These are phyloP conservation scores for Fraxinus dipetala DNA, from an alignment of 305 asterid genomes.

Conservation along the genomic window DNA sequence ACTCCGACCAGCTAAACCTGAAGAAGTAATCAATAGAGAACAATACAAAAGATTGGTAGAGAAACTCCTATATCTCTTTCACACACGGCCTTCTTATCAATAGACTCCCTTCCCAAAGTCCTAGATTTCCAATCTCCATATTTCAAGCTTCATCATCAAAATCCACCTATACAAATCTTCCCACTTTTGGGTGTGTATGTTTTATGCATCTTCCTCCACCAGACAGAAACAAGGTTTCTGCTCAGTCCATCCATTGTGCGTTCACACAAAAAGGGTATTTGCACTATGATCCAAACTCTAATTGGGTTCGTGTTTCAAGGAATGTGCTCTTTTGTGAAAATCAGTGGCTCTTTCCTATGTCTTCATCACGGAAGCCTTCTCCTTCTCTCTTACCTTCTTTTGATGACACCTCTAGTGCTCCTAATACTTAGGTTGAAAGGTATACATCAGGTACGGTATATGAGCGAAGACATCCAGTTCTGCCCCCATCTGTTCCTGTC, in stretches of 20 bases:
- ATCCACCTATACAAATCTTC: not conserved
- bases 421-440: not conserved
- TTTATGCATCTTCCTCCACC: not conserved
- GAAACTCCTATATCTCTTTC: too few relatives aligned
- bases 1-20: too few relatives aligned
- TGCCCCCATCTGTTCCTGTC: not conserved
- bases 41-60: too few relatives aligned
- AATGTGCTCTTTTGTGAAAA: not conserved
- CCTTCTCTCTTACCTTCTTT: not conserved
- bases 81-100: too few relatives aligned
- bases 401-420: not conserved
- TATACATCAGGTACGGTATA: not conserved
- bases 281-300: not conserved
- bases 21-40: too few relatives aligned
- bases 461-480: not conserved
- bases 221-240: not conserved
- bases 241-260: not conserved
- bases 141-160: too few relatives aligned
- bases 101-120: too few relatives aligned
- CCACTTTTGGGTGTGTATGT: not conserved
- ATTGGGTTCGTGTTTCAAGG: not conserved
- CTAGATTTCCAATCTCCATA: too few relatives aligned
- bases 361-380: not conserved
- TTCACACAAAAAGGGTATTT: conserved; percentile 1
- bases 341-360: not conserved